These are phyloP conservation scores for Bipolaris gigantea DNA, from an alignment of 2,329 filamentous ascomycete genomes.

Conservation along the genomic window DNA sequence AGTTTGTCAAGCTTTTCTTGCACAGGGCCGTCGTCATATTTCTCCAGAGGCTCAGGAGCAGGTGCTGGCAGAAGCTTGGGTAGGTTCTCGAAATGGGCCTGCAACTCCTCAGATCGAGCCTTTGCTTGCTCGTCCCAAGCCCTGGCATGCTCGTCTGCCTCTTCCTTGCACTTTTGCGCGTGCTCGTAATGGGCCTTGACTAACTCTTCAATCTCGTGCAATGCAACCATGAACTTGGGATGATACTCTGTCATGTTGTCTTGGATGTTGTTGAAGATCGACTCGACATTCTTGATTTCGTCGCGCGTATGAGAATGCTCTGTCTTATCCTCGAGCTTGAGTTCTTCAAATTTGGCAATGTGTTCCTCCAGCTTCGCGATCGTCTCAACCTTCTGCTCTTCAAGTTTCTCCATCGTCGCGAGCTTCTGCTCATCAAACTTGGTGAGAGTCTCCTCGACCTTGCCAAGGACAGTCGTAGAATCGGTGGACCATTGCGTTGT, in stretches of 20 bases:
- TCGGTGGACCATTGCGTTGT: conserved; percentile 86
- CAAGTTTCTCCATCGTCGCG: conserved; percentile 72
- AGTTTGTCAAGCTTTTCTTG: conserved; percentile 60
- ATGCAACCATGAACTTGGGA: conserved; percentile 81
- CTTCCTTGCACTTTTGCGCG: conserved; percentile 63
- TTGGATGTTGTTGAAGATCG: conserved; percentile 74
- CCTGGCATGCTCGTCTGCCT: conserved; percentile 48
- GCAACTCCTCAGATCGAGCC: conserved; percentile 48
- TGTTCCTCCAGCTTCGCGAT: conserved; percentile 74
- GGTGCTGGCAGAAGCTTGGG: conserved; percentile 52
- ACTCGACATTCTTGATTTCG: conserved; percentile 74
- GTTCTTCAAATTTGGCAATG: conserved; percentile 69
- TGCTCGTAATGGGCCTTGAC: conserved; percentile 89
- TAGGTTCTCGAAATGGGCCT: conserved; percentile 45
- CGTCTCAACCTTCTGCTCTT: conserved; percentile 54
- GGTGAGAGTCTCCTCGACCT: conserved; percentile 75
- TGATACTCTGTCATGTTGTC: conserved; percentile 79
- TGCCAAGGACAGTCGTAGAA: conserved; percentile 80
- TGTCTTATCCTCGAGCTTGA: conserved; percentile 72
- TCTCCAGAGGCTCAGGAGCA: conserved; percentile 41
- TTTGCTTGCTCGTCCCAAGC: conserved; percentile 50
- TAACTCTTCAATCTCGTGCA: conserved; percentile 81
- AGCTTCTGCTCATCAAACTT: conserved; percentile 77
- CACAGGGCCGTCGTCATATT: conserved; percentile 59
- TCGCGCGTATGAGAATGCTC: conserved; percentile 84